These are phyloP conservation scores for Friedmanniomyces endolithicus DNA, from an alignment of 495 filamentous ascomycete species.

Conservation along the genomic window DNA sequence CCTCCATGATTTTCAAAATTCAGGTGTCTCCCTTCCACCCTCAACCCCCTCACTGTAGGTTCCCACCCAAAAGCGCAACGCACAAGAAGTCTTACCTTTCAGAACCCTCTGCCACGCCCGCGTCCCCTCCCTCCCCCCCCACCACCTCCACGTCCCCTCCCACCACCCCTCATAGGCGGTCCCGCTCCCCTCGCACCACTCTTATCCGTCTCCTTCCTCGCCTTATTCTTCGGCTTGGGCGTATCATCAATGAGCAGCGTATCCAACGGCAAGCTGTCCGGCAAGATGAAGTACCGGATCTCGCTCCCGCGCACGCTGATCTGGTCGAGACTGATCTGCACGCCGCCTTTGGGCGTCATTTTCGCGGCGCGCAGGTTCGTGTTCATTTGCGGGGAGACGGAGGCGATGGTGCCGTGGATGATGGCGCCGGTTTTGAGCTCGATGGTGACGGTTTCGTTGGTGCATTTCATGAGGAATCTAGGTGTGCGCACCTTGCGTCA, in stretches of 20 bases:
- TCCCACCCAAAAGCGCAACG: too few relatives aligned
- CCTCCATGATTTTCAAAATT: too few relatives aligned
- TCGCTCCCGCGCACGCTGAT: constrained; percentile 92
- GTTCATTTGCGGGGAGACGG: constrained; percentile 95
- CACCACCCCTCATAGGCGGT: constrained; percentile 12
- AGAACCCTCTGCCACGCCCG: constrained; percentile 21
- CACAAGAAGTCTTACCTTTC: background rate
- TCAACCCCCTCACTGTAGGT: too few relatives aligned
- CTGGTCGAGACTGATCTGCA: constrained; percentile 69
- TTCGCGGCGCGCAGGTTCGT: constrained; percentile 79
- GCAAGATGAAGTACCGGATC: constrained; percentile 87
- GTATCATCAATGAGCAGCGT: constrained; percentile 90
- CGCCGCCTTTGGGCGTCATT: constrained; percentile 50
- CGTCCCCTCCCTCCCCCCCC: constrained; percentile 16
- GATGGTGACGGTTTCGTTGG: constrained; percentile 92
- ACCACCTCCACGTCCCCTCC: constrained; percentile 14
- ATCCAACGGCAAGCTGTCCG: constrained; percentile 86
- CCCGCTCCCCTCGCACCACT: constrained; percentile 9
- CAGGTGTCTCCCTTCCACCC: too few relatives aligned
- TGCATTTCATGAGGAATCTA: constrained; percentile 97
- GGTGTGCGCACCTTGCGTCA: constrained; percentile 24
- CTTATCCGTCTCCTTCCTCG: constrained; percentile 76
- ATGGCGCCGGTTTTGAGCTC: constrained; percentile 98
- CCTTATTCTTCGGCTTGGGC: constrained; percentile 98
- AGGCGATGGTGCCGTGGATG: constrained; percentile 87